phyloP scores from a whole-genome alignment of 495 filamentous ascomycete species.

The Podospora didyma region DNA sequence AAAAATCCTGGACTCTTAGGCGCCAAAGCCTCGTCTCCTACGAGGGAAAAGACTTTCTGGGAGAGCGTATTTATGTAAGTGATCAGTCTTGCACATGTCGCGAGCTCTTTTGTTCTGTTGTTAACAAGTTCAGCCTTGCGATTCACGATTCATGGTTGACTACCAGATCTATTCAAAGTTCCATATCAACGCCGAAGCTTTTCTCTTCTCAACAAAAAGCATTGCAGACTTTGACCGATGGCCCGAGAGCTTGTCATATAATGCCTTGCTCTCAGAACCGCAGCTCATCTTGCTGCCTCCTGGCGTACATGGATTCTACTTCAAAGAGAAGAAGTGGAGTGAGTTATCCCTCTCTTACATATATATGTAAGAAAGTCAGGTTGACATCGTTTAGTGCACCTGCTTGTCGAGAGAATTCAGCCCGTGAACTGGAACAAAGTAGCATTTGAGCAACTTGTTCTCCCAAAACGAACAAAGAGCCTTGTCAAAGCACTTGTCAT shows the following conservation, averaged over 20 bases:
- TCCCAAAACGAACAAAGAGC: constrained; percentile 43
- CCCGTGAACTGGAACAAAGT: constrained; percentile 44
- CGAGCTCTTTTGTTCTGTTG: background rate
- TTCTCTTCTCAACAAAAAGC: background rate
- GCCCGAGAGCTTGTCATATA: background rate
- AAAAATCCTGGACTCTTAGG: background rate
- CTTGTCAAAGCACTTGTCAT: constrained; percentile 45
- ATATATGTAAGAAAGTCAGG: too few species aligned
- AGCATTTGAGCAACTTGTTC: constrained; percentile 51
- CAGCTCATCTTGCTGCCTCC: background rate
- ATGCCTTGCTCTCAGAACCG: background rate
- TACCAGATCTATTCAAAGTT: background rate
- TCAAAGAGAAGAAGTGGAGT: constrained; percentile 1
- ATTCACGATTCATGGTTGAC: background rate
- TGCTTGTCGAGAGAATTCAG: constrained; percentile 14
- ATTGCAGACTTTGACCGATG: background rate
- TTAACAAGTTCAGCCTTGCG: background rate
- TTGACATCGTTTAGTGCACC: background rate
- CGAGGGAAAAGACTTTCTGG: background rate
- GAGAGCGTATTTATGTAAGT: background rate
- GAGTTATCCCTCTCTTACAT: too few species aligned
- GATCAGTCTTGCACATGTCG: background rate
- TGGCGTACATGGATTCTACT: constrained; percentile 12
- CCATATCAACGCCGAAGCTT: background rate
- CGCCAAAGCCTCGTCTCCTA: background rate